Percentiles rank a stretch among this genome's conserved stretches.
These are phyloP conservation scores for Sporopachydermia lactativora DNA, from an alignment of 805 yeast species.

Conservation along the genomic window DNA sequence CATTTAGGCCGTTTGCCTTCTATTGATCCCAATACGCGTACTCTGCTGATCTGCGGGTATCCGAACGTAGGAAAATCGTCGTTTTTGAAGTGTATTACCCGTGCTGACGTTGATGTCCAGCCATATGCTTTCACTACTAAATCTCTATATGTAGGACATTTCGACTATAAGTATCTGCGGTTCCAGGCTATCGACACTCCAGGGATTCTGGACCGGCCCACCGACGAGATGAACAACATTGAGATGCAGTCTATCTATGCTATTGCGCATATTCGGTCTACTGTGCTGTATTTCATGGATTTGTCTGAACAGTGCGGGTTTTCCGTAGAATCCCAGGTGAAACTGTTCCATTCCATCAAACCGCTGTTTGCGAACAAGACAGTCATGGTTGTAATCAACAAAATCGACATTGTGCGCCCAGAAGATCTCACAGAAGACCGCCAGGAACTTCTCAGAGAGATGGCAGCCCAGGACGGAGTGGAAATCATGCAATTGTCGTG, in stretches of 20 bases:
- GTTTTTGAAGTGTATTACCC: slow-evolving; percentile 81
- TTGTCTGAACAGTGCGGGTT: slow-evolving; percentile 98
- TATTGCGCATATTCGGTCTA: slow-evolving; percentile 93
- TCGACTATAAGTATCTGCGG: slow-evolving; percentile 92
- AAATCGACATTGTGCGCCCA: slow-evolving; percentile 76
- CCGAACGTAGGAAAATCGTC: slow-evolving; percentile 99
- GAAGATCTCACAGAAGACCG: slow-evolving; percentile 73
- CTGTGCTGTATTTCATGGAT: slow-evolving; percentile 97
- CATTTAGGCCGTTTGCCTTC: slow-evolving; percentile 97
- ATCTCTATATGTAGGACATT: slow-evolving; percentile 94
- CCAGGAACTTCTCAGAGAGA: slow-evolving; percentile 53
- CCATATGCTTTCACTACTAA: slow-evolving; percentile 99
- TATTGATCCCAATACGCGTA: slow-evolving; percentile 97
- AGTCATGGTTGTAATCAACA: slow-evolving; percentile 90
- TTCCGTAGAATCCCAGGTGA: slow-evolving; percentile 93
- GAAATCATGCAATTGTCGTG: slow-evolving; percentile 92
- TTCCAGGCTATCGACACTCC: slow-evolving; percentile 99
- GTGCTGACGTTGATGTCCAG: slow-evolving; percentile 98
- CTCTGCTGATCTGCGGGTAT: slow-evolving; percentile 93
- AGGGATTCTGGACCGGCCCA: slow-evolving; percentile 96
- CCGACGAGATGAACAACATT: slow-evolving; percentile 98
- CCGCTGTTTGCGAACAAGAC: slow-evolving; percentile 95
- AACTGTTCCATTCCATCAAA: slow-evolving; percentile 91
- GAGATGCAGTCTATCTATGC: slow-evolving; percentile 99
- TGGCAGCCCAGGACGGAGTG: slow-evolving; percentile 43